Base-by-base conservation (phyloP, 768 basidiomycete genomes). In the Termitomyces sp. region DNA sequence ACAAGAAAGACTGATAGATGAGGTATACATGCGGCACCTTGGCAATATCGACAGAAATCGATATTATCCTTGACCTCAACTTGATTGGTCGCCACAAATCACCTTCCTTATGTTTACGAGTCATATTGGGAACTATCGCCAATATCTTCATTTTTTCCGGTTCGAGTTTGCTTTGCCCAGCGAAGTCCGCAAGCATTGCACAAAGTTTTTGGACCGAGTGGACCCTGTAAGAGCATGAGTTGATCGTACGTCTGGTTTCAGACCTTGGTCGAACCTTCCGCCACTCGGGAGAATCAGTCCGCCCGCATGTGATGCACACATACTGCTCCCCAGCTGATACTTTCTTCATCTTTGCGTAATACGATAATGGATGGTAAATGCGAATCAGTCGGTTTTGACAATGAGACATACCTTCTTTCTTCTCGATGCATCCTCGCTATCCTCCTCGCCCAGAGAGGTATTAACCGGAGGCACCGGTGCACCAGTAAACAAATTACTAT, bases 201-300 rank as follows among this genome's bases (percentile, higher is more conserved):
- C 5, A 98, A 75, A n/a, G 96, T 97, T 76, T 98, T 99, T 1
- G 96, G 94, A 37, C 96, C 96, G 56, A 84, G 80, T 1, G 96
- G 96, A 12, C 96, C 96, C 91, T 91, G 63, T 6, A 47, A 34
- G 53, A 60, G 34, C 52, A 39, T 59, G 39, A 59, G 55, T 30
- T 27, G 27, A 59, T 37, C 49, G 58, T 24, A 58, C 8, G 41
- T 22, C 31, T n/a, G 34, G 48, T 49, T 12, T n/a, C 34, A 37
- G n/a, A 46, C 45, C 36, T 8, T 36, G 9, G 20, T 63, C 72
- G 22, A 27, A 77, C 92, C 81, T 94, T 95, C 66, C 96, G 83
- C 96, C 96, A 99, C 74, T 99, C 96, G 0, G 97, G 95, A 44
- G 93, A 95, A 72, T 95, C 93, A 1, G 95, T 98, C 59, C 93